Evolutionary conservation across 805 yeast species (phyloP).

Genomic region (Pichia membranifaciens): DNA sequence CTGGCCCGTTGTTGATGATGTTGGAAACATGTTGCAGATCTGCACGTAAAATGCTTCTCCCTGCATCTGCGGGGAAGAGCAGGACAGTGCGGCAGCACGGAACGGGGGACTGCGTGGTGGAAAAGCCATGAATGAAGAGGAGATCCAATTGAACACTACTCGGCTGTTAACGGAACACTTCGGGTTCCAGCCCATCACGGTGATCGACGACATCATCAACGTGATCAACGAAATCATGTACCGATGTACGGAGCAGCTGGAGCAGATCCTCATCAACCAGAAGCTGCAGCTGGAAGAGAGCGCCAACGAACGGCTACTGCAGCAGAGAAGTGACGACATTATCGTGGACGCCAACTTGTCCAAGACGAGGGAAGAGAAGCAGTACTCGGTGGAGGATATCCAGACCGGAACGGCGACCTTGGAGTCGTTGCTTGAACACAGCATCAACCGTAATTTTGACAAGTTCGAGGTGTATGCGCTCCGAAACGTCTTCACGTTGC

Average conservation of each 20-base stretch:
- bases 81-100: too few species aligned
- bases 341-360: conserved; percentile 11
- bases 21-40: too few species aligned
- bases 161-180: conserved; percentile 76
- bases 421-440: conserved; percentile 67
- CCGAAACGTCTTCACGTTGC: conserved; percentile 69
- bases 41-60: too few species aligned
- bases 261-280: conserved; percentile 45
- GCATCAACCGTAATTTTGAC: conserved; percentile 79
- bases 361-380: neutral
- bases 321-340: conserved; percentile 16
- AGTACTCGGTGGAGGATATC: conserved; percentile 41
- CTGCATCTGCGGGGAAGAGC: too few species aligned
- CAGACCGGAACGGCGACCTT: conserved; percentile 74
- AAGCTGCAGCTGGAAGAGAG: conserved; percentile 17
- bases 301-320: conserved; percentile 2
- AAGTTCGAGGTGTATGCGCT: conserved; percentile 76
- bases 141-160: conserved; percentile 21
- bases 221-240: conserved; percentile 81
- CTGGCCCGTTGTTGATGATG: too few species aligned
- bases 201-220: conserved; percentile 83
- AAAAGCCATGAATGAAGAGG: conserved; percentile 1
- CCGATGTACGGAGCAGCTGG: conserved; percentile 75
- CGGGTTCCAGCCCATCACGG: conserved; percentile 75
- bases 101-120: too few species aligned